Conservation (phyloP, 1,139 yeast genomes). For the Candida freyschussii region DNA sequence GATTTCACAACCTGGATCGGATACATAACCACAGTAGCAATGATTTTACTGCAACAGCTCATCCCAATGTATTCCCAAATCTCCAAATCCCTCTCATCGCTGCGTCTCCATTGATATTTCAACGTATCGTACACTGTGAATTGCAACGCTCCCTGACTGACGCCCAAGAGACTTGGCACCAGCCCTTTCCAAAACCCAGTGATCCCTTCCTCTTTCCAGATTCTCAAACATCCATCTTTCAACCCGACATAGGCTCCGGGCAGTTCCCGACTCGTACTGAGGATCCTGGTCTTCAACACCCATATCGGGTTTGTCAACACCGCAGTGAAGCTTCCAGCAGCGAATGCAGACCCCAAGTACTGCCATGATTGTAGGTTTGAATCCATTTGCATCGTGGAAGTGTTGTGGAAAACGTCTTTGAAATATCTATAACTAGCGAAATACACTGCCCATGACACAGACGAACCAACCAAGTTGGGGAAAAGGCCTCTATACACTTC, state of each 20-base stretch:
- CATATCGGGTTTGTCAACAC: slow-evolving; percentile 85
- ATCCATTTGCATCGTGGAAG: slow-evolving; percentile 11
- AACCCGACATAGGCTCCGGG: slow-evolving; percentile 54
- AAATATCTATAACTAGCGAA: slow-evolving; percentile 66
- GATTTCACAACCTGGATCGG: slow-evolving; percentile 84
- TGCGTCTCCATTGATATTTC: slow-evolving; percentile 35
- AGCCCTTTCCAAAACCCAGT: slow-evolving; percentile 78
- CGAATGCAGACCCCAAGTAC: slow-evolving; percentile 49
- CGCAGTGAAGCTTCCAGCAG: slow-evolving; percentile 75
- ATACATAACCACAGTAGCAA: slow-evolving; percentile 66
- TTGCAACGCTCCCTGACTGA: slow-evolving; percentile 85
- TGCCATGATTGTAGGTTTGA: slow-evolving; percentile 27
- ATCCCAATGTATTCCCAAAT: slow-evolving; percentile 56
- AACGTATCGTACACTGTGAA: slow-evolving; percentile 79
- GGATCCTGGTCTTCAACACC: slow-evolving; percentile 85
- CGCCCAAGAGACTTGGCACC: slow-evolving; percentile 75
- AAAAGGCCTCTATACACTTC: slow-evolving; percentile 71
- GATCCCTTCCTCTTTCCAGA: slow-evolving; percentile 59
- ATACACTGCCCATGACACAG: slow-evolving; percentile 85
- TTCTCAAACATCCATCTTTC: slow-evolving; percentile 48
- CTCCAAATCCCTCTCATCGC: slow-evolving; percentile 32
- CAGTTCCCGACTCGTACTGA: slow-evolving; percentile 41
- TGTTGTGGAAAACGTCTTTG: slow-evolving; percentile 31
- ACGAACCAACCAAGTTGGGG: slow-evolving; percentile 79
- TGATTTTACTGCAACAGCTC: slow-evolving; percentile 64